phyloP scores from a whole-genome alignment of 257 asterid species.

The Solanum lycopersicoides region DNA sequence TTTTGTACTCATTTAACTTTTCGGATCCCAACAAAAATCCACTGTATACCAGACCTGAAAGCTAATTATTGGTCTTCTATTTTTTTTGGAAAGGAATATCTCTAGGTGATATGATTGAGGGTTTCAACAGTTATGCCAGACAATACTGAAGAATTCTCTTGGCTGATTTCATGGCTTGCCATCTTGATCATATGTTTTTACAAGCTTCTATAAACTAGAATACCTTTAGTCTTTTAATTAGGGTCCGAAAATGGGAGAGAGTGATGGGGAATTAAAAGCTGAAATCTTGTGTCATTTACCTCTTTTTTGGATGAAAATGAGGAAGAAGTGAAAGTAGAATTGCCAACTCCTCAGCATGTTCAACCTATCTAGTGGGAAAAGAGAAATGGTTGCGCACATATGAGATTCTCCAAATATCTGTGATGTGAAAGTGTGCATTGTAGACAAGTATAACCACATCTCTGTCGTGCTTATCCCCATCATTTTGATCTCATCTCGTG shows the following conservation, averaged over 20 bases:
- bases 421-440: neutral
- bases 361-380: neutral
- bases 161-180: neutral
- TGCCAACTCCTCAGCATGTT: neutral
- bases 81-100: neutral
- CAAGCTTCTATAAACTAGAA: neutral
- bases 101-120: neutral
- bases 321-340: neutral
- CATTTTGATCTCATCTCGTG: neutral
- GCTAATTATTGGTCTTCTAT: neutral
- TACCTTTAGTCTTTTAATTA: neutral
- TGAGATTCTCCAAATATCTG: neutral
- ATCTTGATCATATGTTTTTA: neutral
- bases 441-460: neutral
- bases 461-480: neutral
- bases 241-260: neutral
- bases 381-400: neutral
- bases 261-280: neutral
- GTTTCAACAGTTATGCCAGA: neutral
- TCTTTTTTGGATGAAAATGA: neutral
- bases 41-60: neutral
- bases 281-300: neutral
- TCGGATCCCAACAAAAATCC: neutral
- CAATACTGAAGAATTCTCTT: neutral
- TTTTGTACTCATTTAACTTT: neutral